Base-by-base conservation (phyloP, 2,329 filamentous ascomycete genomes). In the Fusarium sp. region DNA sequence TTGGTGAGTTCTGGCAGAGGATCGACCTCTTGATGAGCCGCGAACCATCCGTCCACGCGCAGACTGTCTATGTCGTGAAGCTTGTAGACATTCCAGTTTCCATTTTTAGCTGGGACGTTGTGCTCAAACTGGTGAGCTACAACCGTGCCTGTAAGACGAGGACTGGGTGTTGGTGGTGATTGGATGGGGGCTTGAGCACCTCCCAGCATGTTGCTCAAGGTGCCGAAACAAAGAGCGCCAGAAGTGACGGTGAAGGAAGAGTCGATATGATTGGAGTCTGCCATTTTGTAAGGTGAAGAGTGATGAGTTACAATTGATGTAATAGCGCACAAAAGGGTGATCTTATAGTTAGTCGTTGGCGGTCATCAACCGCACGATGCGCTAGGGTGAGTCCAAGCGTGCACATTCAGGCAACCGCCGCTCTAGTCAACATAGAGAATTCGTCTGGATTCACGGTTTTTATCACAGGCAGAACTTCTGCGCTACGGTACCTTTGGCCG, bases 21-120 rank as follows among this genome's bases (percentile, higher is more conserved):
- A 18, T 57, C 31, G 1, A 36, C 52, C 2, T 25, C 52, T 57
- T 36, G 31, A 9, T 57, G 52, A 7, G 52, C 31, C 4, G 14
- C 20, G 10, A 57, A 57, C 52, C 52, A 57, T 36, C 52, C 52
- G 20, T 57, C 52, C 9, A 57, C 52, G n/a, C 52, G 31, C 2
- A 20, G 6, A 4, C n/a, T n/a, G 9, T 57, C 31, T 25, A 36
- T 25, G 8, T 57, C 52, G 9, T 13, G 20, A 1, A 57, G 52
- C 5, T 33, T 57, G 9, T 57, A 57, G 52, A 36, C 52, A 13
- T 57, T 36, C 52, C 52, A 57, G 3, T 3, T 11, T 20, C 52
- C 52, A 18, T 25, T 25, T 2, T 57, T 36, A 5, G 52, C 52
- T 10, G 52, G 52, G 22, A 57, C 33, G 9, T 57, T 57, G 52